phyloP scores from a whole-genome alignment of 495 filamentous ascomycete genomes.

The Friedmanniomyces simplex region DNA sequence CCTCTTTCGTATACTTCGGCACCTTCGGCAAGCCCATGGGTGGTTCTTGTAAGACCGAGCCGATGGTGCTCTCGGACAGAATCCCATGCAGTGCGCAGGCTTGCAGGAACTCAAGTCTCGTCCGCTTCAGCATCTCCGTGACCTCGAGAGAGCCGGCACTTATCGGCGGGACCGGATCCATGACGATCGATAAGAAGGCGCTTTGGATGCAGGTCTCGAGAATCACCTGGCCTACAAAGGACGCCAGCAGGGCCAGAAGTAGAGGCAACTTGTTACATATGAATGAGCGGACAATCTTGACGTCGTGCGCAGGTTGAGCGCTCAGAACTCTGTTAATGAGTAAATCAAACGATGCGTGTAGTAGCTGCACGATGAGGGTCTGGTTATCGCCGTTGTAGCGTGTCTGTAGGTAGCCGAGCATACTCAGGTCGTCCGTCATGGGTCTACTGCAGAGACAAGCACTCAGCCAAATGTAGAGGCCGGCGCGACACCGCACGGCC shows the following conservation, averaged over 20 bases:
- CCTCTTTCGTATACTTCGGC: constrained; percentile 65
- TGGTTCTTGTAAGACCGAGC: constrained; percentile 71
- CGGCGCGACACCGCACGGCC: constrained; percentile 68
- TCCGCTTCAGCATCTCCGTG: constrained; percentile 34
- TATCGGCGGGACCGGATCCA: constrained; percentile 56
- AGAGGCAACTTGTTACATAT: constrained; percentile 86
- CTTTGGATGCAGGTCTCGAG: constrained; percentile 72
- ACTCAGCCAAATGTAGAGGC: constrained; percentile 85
- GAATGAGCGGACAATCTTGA: constrained; percentile 78
- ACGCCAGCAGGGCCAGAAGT: constrained; percentile 55
- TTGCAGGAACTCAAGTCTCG: constrained; percentile 65
- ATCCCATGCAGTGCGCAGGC: constrained; percentile 79
- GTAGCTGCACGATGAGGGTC: constrained; percentile 65
- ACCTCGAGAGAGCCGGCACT: constrained; percentile 72
- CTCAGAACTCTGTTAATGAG: constrained; percentile 77
- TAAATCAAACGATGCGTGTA: constrained; percentile 80
- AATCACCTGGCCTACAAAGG: constrained; percentile 52
- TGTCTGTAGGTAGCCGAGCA: constrained; percentile 70
- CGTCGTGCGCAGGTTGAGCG: constrained; percentile 57
- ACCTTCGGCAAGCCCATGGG: constrained; percentile 70
- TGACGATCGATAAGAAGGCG: constrained; percentile 70
- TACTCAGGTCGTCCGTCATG: constrained; percentile 64
- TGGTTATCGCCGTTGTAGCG: constrained; percentile 77
- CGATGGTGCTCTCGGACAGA: constrained; percentile 66
- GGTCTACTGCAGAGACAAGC: constrained; percentile 71